phyloP scores from a whole-genome alignment of 2,329 filamentous ascomycete genomes.

The Meredithiella fracta region DNA sequence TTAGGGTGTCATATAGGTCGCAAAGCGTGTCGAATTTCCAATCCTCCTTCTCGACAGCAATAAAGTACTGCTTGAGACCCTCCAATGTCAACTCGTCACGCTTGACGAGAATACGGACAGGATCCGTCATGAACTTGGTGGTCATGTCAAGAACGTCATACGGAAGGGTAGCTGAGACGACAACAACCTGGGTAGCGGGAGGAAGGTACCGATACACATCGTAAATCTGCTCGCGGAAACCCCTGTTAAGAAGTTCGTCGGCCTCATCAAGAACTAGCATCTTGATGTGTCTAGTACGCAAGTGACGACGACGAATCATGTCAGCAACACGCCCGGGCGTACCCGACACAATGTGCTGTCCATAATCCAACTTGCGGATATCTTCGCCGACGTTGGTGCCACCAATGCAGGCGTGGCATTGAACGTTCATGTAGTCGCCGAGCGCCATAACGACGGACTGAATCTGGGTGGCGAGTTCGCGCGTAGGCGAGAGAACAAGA shows the following conservation, averaged over 20 bases:
- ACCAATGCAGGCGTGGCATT: slow-evolving; percentile 96
- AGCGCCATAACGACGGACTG: slow-evolving; percentile 98
- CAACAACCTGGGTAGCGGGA: slow-evolving; percentile 93
- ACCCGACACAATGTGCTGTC: slow-evolving; percentile 92
- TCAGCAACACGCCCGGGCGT: slow-evolving; percentile 82
- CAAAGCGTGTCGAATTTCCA: slow-evolving; percentile 99
- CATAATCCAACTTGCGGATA: slow-evolving; percentile 92
- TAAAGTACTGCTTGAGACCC: slow-evolving; percentile 97
- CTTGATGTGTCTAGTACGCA: slow-evolving; percentile 46
- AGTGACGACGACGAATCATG: slow-evolving; percentile 42
- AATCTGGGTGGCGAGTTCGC: slow-evolving; percentile 94
- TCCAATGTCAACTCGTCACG: slow-evolving; percentile 96
- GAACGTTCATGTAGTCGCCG: slow-evolving; percentile 99
- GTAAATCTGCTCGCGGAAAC: slow-evolving; percentile 97
- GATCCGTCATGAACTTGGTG: slow-evolving; percentile 99
- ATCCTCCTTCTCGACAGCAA: slow-evolving; percentile 97
- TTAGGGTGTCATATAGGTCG: slow-evolving; percentile 96
- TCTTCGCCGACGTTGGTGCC: slow-evolving; percentile 97
- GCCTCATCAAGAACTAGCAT: slow-evolving; percentile 47
- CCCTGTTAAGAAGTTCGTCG: slow-evolving; percentile 63
- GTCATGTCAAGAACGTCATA: slow-evolving; percentile 99
- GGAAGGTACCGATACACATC: slow-evolving; percentile 96
- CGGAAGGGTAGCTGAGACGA: slow-evolving; percentile 88
- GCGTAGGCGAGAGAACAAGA: slow-evolving; percentile 85
- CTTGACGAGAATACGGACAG: slow-evolving; percentile 91